Base-by-base conservation (phyloP, 1,139 yeast genomes). In the Protomyces arabidopsidicola region DNA sequence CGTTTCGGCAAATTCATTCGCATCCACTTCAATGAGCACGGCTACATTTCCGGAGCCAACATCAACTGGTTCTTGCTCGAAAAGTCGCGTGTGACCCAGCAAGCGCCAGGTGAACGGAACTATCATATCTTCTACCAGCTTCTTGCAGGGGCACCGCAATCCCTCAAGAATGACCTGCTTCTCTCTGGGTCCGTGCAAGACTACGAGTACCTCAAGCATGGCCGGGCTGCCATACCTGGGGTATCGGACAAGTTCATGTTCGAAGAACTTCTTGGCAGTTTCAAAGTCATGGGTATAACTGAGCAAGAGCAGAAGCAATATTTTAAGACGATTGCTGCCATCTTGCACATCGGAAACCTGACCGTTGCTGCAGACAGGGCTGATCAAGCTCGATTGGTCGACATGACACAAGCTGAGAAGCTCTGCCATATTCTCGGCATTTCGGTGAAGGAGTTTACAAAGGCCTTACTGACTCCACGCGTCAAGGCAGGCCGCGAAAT, bases 1-100 rank as follows among this genome's bases (percentile, higher is more conserved):
- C 83, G 99, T 72, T 95, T 95, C 74, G 99, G 99, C 56, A 95
- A 95, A 75, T 95, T 93, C 73, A 90, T 95, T 68, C 87, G 93
- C 71, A 88, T 95, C 66, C 90, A 85, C 74, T 90, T 93, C 71
- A 81, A 83, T 63, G 72, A 77, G 1, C 76, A 80, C 10, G 90
- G 90, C 3, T 81, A 82, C 67, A 86, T 95, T 51, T 80, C 84
- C 27, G 97, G 97, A 10, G 98, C 98, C 10, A 86, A 88, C 68
- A 90, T 95, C 64, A 97, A 93, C 72, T 95, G 96, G 88, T 95
- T 95, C 71, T 77, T 95, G 39, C 78, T 95, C 59, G 99, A 95
- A 74, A 95, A 93, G 75, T 89, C 97, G 8, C 83, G 99, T 71
- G 97, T 95, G 18, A 87, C 90, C n/a, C 78, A 82, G 55, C 98